Base-by-base conservation (phyloP, 139 green algal genomes). In the Mychonastes homosphaera region DNA sequence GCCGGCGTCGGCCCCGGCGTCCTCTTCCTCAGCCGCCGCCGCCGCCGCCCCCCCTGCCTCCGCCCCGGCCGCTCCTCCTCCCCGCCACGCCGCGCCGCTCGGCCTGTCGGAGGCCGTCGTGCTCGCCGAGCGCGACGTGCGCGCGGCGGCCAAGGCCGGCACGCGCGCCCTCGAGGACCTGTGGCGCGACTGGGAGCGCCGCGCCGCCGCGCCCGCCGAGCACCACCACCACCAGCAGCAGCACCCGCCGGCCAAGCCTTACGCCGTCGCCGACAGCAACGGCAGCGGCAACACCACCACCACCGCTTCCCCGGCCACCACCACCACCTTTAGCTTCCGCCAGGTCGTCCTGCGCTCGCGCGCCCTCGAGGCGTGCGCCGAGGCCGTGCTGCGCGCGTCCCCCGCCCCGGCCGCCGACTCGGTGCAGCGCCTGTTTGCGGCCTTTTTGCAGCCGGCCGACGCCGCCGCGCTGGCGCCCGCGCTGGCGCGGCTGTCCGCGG, bases 331-430 rank as follows among this genome's bases (percentile, higher is more conserved):
- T n/a, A n/a, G 16, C 23, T n/a, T n/a, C 16, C 24, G 9, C n/a
- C 64, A 79, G 72, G 55, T 79, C 1, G 29, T 79, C 49, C 49
- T 76, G 44, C 63, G 67, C 40, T 66, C 55, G 50, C 58, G 62
- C 16, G 72, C 72, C 1, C 45, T 80, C 62, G 73, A 80, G 73
- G 72, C 74, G 24, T 65, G 41, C 18, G 53, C 67, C 3, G 68
- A 76, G 61, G 53, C 36, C 62, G 73, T 49, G 34, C 26, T 76
- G 6, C 33, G 50, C 27, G 38, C 57, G 5, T 41, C 50, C 5
- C 61, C 61, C 1, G 40, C 54, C 7, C 30, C 61, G 6, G 3
- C 29, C 35, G 61, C 60, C 21, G 40, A 67, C 46, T 28, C 40
- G 1, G 40, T 67, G 29, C 50, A 61, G 51, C 61, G 54, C 29